phyloP scores from a whole-genome alignment of 108 stramenopile species.

The Skeletonema potamos region DNA sequence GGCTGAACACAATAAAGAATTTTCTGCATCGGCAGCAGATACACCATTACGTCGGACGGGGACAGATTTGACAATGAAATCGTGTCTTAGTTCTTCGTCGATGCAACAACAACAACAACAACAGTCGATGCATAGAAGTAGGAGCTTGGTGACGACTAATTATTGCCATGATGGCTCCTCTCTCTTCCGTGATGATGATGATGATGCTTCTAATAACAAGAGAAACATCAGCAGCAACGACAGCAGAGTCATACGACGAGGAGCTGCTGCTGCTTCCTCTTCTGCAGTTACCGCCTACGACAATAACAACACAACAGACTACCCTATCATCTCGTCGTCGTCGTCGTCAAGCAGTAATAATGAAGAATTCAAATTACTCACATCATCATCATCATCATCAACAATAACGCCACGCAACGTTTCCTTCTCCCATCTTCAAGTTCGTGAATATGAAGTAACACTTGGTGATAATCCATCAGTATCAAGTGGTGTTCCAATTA shows the following conservation, averaged over 20 bases:
- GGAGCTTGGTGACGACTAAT: not conserved
- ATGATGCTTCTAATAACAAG: not conserved
- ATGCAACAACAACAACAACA: too few species aligned
- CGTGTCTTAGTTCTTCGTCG: too few species aligned
- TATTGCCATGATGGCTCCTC: not conserved
- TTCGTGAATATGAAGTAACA: conserved; percentile 57
- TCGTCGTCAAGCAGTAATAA: not conserved
- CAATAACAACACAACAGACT: not conserved
- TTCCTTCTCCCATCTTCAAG: conserved; percentile 46
- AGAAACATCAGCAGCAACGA: too few species aligned
- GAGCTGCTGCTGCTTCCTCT: not conserved
- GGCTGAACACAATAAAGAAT: too few species aligned
- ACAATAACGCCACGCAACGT: conserved; percentile 49
- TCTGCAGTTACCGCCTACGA: not conserved
- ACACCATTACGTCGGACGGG: too few species aligned
- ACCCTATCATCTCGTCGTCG: too few species aligned
- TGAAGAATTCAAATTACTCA: conserved; percentile 4
- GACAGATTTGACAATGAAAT: too few species aligned
- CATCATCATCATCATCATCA: too few species aligned
- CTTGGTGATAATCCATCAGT: conserved; percentile 69
- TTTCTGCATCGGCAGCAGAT: too few species aligned
- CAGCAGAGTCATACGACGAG: too few species aligned
- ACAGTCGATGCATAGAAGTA: not conserved
- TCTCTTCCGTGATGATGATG: not conserved
- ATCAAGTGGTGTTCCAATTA: conserved; percentile 57